These are phyloP conservation scores for Phytopythium oedochilum DNA, from an alignment of 352 stramenopile species.

Conservation along the genomic window DNA sequence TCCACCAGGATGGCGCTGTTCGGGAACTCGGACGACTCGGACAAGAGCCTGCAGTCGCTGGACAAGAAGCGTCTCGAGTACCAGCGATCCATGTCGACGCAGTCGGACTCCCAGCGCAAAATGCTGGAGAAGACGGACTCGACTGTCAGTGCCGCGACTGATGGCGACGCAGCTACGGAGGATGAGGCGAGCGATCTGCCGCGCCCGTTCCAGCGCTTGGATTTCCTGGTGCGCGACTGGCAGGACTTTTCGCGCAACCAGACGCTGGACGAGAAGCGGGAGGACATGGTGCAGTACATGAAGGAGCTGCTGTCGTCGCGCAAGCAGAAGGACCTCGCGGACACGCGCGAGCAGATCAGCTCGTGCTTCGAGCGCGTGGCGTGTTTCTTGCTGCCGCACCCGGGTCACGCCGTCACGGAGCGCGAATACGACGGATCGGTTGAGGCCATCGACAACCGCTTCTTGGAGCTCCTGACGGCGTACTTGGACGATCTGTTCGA, in stretches of 20 bases:
- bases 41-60: slow-evolving; percentile 1
- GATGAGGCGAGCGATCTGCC: slow-evolving; percentile 28
- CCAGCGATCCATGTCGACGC: slow-evolving; percentile 13
- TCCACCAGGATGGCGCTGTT: slow-evolving; percentile 69
- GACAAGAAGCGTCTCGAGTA: slow-evolving; percentile 12
- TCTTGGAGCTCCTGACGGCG: slow-evolving; percentile 92
- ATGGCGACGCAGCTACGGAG: slow-evolving; percentile 11
- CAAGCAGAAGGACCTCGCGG: slow-evolving; percentile 90
- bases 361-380: slow-evolving; percentile 95
- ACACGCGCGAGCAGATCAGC: slow-evolving; percentile 96
- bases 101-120: slow-evolving; percentile 10
- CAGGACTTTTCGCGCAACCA: slow-evolving; percentile 94
- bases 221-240: slow-evolving; percentile 99
- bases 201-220: slow-evolving; percentile 96
- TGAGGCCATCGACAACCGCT: slow-evolving; percentile 91
- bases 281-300: slow-evolving; percentile 95
- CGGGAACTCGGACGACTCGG: slow-evolving; percentile 30
- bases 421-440: slow-evolving; percentile 96
- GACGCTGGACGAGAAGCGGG: slow-evolving; percentile 84
- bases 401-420: slow-evolving; percentile 95
- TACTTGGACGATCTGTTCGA: slow-evolving; percentile 96
- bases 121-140: slow-evolving; percentile 38
- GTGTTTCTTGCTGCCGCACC: slow-evolving; percentile 96
- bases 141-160: slow-evolving; percentile 17
- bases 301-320: slow-evolving; percentile 89